Percentiles rank a stretch among this genome's conserved stretches.
Conservation (phyloP, 345 rosid species). For the Aurinia saxatilis region DNA sequence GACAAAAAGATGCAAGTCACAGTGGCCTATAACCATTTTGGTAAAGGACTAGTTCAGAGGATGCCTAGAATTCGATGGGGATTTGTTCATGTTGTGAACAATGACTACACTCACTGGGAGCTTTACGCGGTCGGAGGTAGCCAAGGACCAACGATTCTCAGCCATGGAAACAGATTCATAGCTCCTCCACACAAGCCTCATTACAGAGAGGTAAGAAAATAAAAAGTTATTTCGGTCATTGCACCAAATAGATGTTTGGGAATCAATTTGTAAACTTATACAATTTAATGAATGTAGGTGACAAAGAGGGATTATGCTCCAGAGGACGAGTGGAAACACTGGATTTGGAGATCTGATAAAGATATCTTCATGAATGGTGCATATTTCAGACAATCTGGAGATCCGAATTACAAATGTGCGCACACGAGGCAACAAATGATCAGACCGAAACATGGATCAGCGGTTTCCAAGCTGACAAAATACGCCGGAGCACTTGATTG, state of each 20-base stretch:
- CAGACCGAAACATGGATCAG: constrained; percentile 29
- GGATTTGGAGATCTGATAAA: constrained; percentile 69
- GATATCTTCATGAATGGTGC: constrained; percentile 66
- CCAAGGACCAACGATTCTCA: constrained; percentile 50
- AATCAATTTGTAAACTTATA: neutral
- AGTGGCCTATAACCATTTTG: constrained; percentile 70
- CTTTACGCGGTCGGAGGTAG: constrained; percentile 83
- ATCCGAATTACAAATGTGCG: constrained; percentile 1
- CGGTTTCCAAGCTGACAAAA: constrained; percentile 29
- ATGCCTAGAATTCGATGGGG: constrained; percentile 81
- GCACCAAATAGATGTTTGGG: neutral
- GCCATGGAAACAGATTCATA: constrained; percentile 70
- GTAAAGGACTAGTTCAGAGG: constrained; percentile 62
- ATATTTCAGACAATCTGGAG: constrained; percentile 42
- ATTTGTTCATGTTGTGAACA: constrained; percentile 68
- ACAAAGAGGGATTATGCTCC: constrained; percentile 47
- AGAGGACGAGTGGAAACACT: constrained; percentile 45
- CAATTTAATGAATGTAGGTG: constrained; percentile 29
- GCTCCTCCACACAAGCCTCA: constrained; percentile 40
- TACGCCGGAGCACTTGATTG: constrained; percentile 40
- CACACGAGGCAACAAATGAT: constrained; percentile 26
- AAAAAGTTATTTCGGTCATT: neutral
- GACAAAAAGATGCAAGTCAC: constrained; percentile 66
- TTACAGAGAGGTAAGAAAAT: constrained; percentile 40
- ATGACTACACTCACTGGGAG: constrained; percentile 72